Evolutionary conservation across 1,284 basidiomycete genomes (phyloP).

Genomic region (Ceratobasidium sp.): DNA sequence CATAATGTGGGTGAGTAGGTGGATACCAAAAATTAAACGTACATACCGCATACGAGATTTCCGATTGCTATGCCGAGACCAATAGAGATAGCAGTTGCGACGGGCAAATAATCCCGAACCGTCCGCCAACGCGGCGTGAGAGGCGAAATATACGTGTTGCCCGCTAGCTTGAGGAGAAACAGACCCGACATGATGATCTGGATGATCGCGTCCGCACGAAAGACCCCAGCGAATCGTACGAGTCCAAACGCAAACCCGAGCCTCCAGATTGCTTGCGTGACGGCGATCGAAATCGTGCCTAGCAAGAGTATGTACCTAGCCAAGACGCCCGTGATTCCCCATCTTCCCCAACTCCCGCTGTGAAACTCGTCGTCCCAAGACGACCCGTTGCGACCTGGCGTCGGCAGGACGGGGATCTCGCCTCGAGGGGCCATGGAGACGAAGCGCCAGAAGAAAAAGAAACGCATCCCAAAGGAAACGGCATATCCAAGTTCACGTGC

Average conservation of each 20-base stretch:
- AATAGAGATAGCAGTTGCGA: conserved; percentile 61
- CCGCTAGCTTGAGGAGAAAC: conserved; percentile 66
- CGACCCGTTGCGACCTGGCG: conserved; percentile 41
- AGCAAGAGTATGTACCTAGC: conserved; percentile 60
- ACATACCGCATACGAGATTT: conserved; percentile 66
- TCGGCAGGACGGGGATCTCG: conserved; percentile 47
- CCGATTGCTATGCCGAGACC: conserved; percentile 62
- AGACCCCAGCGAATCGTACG: conserved; percentile 57
- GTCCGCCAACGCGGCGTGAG: conserved; percentile 54
- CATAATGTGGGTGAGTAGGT: conserved; percentile 6
- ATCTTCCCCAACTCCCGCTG: conserved; percentile 67
- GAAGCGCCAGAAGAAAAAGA: conserved; percentile 71
- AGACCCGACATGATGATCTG: conserved; percentile 64
- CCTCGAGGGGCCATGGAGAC: conserved; percentile 62
- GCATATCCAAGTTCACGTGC: conserved; percentile 66
- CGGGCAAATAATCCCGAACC: conserved; percentile 58
- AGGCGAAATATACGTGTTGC: conserved; percentile 61
- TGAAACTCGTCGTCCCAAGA: conserved; percentile 50
- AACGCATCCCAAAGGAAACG: conserved; percentile 63
- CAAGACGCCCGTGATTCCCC: conserved; percentile 61
- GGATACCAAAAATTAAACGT: conserved; percentile 33
- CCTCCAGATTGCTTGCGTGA: conserved; percentile 71
- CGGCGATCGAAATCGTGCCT: conserved; percentile 55
- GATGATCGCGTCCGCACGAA: conserved; percentile 62
- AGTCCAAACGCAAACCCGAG: conserved; percentile 51